Conservation (phyloP, 202 grass and related monocot species). For the Schoenoplectus triqueter region DNA sequence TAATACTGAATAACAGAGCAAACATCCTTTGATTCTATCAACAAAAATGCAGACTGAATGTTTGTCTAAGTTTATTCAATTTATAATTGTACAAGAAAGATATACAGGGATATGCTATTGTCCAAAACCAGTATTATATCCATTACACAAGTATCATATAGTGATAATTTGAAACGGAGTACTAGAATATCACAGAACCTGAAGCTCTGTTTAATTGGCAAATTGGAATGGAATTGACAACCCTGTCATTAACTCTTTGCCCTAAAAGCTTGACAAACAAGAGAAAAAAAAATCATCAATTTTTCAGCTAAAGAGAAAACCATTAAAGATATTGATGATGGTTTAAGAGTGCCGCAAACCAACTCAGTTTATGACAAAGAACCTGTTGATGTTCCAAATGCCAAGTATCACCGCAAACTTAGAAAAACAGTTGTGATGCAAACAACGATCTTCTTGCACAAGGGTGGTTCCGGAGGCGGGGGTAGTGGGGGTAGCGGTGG, state of each 20-base stretch:
- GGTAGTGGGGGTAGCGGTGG: not conserved
- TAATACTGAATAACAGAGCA: not conserved
- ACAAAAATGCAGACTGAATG: not conserved
- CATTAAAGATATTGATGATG: conserved; percentile 4
- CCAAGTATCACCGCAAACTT: conserved; percentile 18
- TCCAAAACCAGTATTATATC: not conserved
- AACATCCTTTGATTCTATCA: not conserved
- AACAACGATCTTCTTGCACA: conserved; percentile 22
- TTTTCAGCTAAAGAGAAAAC: conserved; percentile 31
- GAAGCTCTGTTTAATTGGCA: not conserved
- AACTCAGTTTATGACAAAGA: not conserved
- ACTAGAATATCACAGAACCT: not conserved
- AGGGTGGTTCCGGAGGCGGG: conserved; percentile 15
- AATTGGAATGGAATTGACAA: conserved; percentile 28
- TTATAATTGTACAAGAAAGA: not conserved
- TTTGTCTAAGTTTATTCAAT: not conserved
- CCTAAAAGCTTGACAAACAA: not conserved
- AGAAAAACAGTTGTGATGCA: conserved; percentile 4
- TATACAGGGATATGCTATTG: not conserved
- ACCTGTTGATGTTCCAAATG: not conserved
- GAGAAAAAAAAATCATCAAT: conserved; percentile 29
- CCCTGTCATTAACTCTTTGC: conserved; percentile 2
- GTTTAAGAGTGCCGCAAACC: not conserved
- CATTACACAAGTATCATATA: not conserved
- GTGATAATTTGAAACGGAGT: not conserved